Evolutionary conservation across 2,329 filamentous ascomycete species (phyloP), one percentile per base, ranked within the genome.

Genomic region (Elsinoe perseae): DNA sequence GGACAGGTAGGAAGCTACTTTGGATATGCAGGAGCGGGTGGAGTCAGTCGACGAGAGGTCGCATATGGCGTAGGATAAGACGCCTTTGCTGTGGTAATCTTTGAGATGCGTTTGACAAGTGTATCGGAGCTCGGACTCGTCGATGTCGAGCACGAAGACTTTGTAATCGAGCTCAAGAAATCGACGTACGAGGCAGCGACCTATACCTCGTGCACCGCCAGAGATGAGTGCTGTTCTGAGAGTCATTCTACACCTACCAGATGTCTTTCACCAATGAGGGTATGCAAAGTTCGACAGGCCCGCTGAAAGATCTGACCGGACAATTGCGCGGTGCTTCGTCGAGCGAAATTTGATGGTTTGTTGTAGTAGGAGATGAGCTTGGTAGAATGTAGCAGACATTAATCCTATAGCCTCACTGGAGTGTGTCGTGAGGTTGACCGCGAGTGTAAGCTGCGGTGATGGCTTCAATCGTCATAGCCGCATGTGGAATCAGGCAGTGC

Each of bases 81-180:
- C 14, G 2, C 57, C 48, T 7, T 59, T 36, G 16, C 61, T 60
- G 25, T 50, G 32, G 60, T 60, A 69, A 50, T 58, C 57, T 50
- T 58, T 66, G 48, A 63, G 67, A 12, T 72, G 64, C 0, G 65
- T 50, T 9, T 58, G 54, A 1, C 62, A 62, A 2, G 68, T 70
- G 62, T 73, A 65, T 14, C 64, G 58, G 38, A 74, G 66, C 59
- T 73, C 72, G 2, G 60, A 56, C 48, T 65, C 60, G 59, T 73
- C 67, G 46, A 67, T 69, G 62, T 74, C 71, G 28, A 73, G 58
- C n/a, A 73, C 62, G 53, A 68, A 71, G 58, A 73, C 70, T 20
- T 66, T 65, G 62, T 73, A 69, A 55, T 69, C 69, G 16, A 58
- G 58, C 36, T 65, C 61, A 21, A 73, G 66, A 27, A 74, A 70